Percentiles rank a stretch among this genome's conserved stretches.
phyloP scores from a whole-genome alignment of 495 filamentous ascomycete species.

The Monascus purpureus region DNA sequence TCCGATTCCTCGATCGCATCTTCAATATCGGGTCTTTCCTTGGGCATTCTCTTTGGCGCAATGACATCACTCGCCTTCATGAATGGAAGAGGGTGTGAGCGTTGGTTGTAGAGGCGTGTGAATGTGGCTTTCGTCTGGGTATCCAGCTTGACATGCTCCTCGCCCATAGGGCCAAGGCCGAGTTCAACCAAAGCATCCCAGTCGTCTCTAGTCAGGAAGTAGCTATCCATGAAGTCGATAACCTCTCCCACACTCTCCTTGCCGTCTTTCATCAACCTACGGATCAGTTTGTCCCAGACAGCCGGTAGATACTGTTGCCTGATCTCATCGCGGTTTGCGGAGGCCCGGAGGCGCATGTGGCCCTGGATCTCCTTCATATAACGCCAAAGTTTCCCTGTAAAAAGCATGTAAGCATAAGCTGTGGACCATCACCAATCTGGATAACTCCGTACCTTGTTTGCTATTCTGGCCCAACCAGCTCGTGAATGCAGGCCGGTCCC shows the following conservation, averaged over 20 bases:
- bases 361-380: constrained; percentile 90
- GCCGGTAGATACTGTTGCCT: constrained; percentile 86
- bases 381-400: constrained; percentile 59
- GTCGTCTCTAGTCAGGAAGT: constrained; percentile 92
- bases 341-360: constrained; percentile 85
- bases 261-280: constrained; percentile 53
- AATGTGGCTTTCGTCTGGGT: constrained; percentile 77
- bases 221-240: constrained; percentile 91
- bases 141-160: constrained; percentile 61
- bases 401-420: constrained; percentile 5
- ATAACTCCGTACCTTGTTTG: constrained; percentile 45
- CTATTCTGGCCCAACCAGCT: constrained; percentile 92
- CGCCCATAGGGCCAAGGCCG: constrained; percentile 69
- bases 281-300: constrained; percentile 72
- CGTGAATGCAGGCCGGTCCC: constrained; percentile 54
- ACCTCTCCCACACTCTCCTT: constrained; percentile 59
- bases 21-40: constrained; percentile 84
- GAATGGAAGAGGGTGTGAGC: constrained; percentile 83
- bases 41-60: constrained; percentile 52
- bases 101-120: constrained; percentile 76
- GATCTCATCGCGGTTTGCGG: constrained; percentile 88
- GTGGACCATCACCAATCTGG: neutral
- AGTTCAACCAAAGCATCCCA: constrained; percentile 87
- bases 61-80: constrained; percentile 77
- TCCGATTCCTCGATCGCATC: constrained; percentile 92